Base-by-base conservation (phyloP, 306 rosid genomes). In the Trifolium subterraneum region DNA sequence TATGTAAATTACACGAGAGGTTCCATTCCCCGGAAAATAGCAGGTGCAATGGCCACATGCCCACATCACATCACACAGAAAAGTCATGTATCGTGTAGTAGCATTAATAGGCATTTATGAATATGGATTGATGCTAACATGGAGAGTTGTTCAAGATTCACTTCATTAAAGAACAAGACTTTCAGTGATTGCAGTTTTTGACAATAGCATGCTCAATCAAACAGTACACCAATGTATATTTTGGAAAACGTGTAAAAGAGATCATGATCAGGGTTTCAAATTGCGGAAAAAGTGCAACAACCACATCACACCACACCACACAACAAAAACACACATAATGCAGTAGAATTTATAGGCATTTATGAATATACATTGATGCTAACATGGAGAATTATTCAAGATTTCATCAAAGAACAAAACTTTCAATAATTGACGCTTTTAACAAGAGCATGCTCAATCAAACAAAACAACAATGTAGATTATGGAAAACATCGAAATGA, bases 331-430 rank as follows among this genome's bases (percentile, higher is more conserved):
- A 48, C 22, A 2, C 16, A 45, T 29, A 58, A 20, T 29, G 38
- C 12, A 54, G 55, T 19, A 22, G 19, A 52, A 73, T 31, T 23
- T 55, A 45, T 48, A 58, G 16, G 18, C 13, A 19, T 14, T 62
- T 33, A 66, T 75, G 42, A 23, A 27, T 65, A 74, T 65, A 64
- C 78, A 47, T 23, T 50, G 74, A 60, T 68, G 31, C 64, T 71
- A 31, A 31, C 25, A 51, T 52, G 74, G 23, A 45, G 52, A 64
- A 59, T 45, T 42, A 1, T 33, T 65, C 65, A 45, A 70, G 70
- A 41, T 6, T 52, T 52, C 31, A 13, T 78, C 51, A 19, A 50
- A 83, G 51, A 61, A 29, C 35, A 12, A 15, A 42, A 22, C 27
- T 61, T 72, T 20, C n/a, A 68, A 65, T 15, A 12, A 12, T 20